Evolutionary conservation across 2,329 filamentous ascomycete genomes (phyloP).

Genomic region (Aspergillus calidoustus): DNA sequence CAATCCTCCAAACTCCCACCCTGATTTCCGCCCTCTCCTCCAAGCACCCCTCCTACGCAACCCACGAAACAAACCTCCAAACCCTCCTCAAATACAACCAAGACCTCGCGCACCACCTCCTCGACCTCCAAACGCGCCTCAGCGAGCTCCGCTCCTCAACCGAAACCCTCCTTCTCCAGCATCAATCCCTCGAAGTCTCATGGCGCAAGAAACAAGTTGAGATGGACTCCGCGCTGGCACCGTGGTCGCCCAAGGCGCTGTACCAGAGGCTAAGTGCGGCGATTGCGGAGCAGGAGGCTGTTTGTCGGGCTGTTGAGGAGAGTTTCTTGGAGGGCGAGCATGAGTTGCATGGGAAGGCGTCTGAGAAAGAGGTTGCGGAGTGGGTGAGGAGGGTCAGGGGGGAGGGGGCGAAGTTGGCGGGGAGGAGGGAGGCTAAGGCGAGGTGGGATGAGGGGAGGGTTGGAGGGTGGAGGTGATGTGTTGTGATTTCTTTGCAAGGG

Average conservation of each 20-base stretch:
- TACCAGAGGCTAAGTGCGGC: slow-evolving; percentile 80
- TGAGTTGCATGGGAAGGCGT: slow-evolving; percentile 56
- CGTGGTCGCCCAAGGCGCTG: slow-evolving; percentile 83
- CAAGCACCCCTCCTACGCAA: slow-evolving; percentile 71
- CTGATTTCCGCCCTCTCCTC: slow-evolving; percentile 78
- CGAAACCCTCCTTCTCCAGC: slow-evolving; percentile 79
- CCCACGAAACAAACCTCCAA: slow-evolving; percentile 68
- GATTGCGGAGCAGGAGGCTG: slow-evolving; percentile 78
- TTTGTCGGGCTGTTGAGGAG: slow-evolving; percentile 85
- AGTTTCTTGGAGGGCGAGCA: slow-evolving; percentile 77
- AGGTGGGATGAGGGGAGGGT: slow-evolving; percentile 96
- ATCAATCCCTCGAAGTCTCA: slow-evolving; percentile 87
- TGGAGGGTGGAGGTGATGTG: slow-evolving; percentile 82
- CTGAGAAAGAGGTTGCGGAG: slow-evolving; percentile 81
- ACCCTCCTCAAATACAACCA: slow-evolving; percentile 73
- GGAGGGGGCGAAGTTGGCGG: slow-evolving; percentile 75
- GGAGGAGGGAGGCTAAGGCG: slow-evolving; percentile 83
- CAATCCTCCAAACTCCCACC: slow-evolving; percentile 71
- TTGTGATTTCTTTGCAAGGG: neutral
- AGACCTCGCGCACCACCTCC: slow-evolving; percentile 61
- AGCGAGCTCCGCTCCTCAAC: slow-evolving; percentile 64
- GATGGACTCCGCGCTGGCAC: slow-evolving; percentile 81
- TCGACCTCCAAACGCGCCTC: slow-evolving; percentile 53
- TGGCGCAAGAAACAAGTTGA: slow-evolving; percentile 88
- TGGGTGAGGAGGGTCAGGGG: slow-evolving; percentile 84